phyloP scores from a whole-genome alignment of 768 basidiomycete genomes.

The Phlegmacium glaucopus region DNA sequence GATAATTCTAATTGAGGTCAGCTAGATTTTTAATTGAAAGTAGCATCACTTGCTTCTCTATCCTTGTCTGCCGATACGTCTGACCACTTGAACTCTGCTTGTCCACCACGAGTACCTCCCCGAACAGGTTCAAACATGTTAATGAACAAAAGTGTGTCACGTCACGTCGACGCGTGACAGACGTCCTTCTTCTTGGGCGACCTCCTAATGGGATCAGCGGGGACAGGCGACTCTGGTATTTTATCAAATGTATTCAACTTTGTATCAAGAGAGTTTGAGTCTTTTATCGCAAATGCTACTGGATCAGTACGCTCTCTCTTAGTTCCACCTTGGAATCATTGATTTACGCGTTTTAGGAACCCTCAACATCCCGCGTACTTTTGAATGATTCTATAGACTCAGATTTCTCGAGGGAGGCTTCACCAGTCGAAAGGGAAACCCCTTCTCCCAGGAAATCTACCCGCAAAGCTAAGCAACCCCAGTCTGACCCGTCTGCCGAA shows the following conservation, averaged over 20 bases:
- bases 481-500: not conserved
- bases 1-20: slow-evolving; percentile 68
- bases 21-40: slow-evolving; percentile 7
- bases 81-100: slow-evolving; percentile 88
- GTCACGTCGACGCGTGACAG: slow-evolving; percentile 5
- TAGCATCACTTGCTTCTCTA: slow-evolving; percentile 58
- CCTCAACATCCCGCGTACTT: slow-evolving; percentile 9
- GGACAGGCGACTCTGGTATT: slow-evolving; percentile 18
- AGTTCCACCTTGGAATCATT: slow-evolving; percentile 1
- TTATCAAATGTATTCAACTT: slow-evolving; percentile 57
- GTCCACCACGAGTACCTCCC: slow-evolving; percentile 89
- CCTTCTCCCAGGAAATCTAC: slow-evolving; percentile 1
- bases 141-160: not conserved
- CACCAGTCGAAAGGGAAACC: slow-evolving; percentile 7
- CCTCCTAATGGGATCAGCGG: slow-evolving; percentile 7
- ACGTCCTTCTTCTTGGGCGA: slow-evolving; percentile 12
- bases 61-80: slow-evolving; percentile 93
- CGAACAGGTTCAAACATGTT: slow-evolving; percentile 82
- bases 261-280: slow-evolving; percentile 67
- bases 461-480: not conserved
- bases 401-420: slow-evolving; percentile 1
- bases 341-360: slow-evolving; percentile 16
- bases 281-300: slow-evolving; percentile 67
- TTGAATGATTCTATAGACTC: slow-evolving; percentile 4
- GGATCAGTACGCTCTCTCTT: slow-evolving; percentile 30